phyloP scores from a whole-genome alignment of 176 grass and related monocot species.

The Carex kokanica region DNA sequence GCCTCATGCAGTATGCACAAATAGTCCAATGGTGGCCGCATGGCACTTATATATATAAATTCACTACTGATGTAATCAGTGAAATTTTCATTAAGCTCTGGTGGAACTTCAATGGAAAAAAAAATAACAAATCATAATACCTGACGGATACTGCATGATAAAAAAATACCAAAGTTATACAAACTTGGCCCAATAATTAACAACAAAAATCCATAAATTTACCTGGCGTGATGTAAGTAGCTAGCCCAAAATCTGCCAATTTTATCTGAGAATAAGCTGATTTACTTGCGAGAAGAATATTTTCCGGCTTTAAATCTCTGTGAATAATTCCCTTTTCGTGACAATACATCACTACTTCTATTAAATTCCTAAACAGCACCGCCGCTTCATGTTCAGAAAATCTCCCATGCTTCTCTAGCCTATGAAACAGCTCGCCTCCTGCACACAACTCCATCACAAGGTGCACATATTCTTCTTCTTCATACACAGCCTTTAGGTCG shows the following conservation, averaged over 20 bases:
- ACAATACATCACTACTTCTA: slow-evolving; percentile 87
- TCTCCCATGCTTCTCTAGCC: slow-evolving; percentile 63
- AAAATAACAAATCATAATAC: neutral
- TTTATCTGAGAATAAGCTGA: slow-evolving; percentile 68
- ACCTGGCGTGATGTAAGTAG: slow-evolving; percentile 83
- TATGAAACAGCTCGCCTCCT: slow-evolving; percentile 89
- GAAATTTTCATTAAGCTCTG: neutral
- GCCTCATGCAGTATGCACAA: neutral
- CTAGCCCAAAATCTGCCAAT: slow-evolving; percentile 83
- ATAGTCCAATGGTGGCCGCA: neutral
- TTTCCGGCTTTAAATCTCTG: slow-evolving; percentile 94
- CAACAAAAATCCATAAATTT: neutral
- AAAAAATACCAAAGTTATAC: neutral
- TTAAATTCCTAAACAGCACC: slow-evolving; percentile 65
- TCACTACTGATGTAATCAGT: neutral
- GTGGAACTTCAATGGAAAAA: neutral
- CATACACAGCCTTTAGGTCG: slow-evolving; percentile 84
- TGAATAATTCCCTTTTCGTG: slow-evolving; percentile 89
- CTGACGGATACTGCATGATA: neutral
- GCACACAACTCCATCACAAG: slow-evolving; percentile 97
- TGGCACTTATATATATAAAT: neutral
- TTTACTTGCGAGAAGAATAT: slow-evolving; percentile 86
- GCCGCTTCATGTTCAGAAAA: slow-evolving; percentile 79
- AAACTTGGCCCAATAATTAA: neutral
- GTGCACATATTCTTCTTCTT: slow-evolving; percentile 77